These are phyloP conservation scores for Bolboschoenus planiculmis DNA, from an alignment of 176 grass and related monocot genomes.

Conservation along the genomic window DNA sequence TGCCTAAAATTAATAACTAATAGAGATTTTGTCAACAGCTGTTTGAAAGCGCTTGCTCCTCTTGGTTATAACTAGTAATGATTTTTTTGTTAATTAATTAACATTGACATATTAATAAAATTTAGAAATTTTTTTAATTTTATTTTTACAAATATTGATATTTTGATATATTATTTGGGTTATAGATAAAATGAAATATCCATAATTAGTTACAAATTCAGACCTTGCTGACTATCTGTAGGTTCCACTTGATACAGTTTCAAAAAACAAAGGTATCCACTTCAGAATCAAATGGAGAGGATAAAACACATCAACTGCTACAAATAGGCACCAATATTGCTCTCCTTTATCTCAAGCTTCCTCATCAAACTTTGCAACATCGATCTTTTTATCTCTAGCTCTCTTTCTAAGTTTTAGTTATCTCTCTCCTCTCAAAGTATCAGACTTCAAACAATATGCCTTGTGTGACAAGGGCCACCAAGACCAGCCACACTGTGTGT, in stretches of 20 bases:
- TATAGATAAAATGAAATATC: too few relatives aligned
- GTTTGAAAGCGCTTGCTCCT: too few relatives aligned
- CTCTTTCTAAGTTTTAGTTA: not conserved
- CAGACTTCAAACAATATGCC: not conserved
- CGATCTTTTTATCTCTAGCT: not conserved
- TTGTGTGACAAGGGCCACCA: not conserved
- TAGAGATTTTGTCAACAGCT: too few relatives aligned
- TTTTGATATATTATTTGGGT: too few relatives aligned
- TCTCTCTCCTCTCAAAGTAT: not conserved
- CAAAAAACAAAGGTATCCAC: not conserved
- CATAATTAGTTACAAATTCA: too few relatives aligned
- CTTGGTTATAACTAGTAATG: too few relatives aligned
- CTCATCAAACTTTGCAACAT: not conserved
- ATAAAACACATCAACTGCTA: not conserved
- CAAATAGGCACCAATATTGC: not conserved
- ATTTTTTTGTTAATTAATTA: too few relatives aligned
- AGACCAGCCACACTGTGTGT: slow-evolving; percentile 10
- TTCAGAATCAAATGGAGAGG: not conserved
- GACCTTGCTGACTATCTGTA: too few relatives aligned
- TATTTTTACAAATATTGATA: too few relatives aligned
- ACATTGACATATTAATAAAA: too few relatives aligned
- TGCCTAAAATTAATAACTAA: too few relatives aligned
- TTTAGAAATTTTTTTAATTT: too few relatives aligned
- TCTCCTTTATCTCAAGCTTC: not conserved
- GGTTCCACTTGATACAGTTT: not conserved